Evolutionary conservation across 345 rosid species (phyloP).

Genomic region (Aquilaria yunnanensis): DNA sequence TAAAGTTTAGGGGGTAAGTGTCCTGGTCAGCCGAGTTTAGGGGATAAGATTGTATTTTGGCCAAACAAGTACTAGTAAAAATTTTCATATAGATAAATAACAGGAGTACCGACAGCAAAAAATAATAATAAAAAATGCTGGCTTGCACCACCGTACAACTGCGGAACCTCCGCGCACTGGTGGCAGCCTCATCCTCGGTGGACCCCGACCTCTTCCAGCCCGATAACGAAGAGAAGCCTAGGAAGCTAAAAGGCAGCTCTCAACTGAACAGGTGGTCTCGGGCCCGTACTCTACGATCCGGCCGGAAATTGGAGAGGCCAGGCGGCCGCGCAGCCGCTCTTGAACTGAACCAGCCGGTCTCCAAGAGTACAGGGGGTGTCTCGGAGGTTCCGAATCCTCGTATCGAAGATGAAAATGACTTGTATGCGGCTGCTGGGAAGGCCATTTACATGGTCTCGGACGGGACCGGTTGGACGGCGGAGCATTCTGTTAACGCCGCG

Average conservation of each 20-base stretch:
- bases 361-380: constrained; percentile 19
- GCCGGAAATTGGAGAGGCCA: constrained; percentile 55
- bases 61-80: too few species aligned
- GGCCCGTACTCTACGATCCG: constrained; percentile 70
- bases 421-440: constrained; percentile 34
- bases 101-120: background rate
- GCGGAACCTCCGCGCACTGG: constrained; percentile 24
- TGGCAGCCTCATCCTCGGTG: constrained; percentile 18
- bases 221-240: constrained; percentile 27
- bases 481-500: constrained; percentile 80
- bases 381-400: constrained; percentile 5
- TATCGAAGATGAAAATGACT: constrained; percentile 24
- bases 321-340: constrained; percentile 14
- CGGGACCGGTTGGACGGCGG: constrained; percentile 98
- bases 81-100: too few species aligned
- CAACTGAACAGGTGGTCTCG: constrained; percentile 85
- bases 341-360: constrained; percentile 13
- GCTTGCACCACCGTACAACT: constrained; percentile 26
- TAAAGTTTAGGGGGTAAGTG: too few species aligned
- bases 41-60: too few species aligned
- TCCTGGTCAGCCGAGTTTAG: too few species aligned
- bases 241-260: constrained; percentile 53
- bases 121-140: constrained; percentile 27
- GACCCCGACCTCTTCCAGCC: constrained; percentile 22
- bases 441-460: constrained; percentile 84